Conservation (phyloP, 2,329 filamentous ascomycete genomes). For the Botrytis galanthina region DNA sequence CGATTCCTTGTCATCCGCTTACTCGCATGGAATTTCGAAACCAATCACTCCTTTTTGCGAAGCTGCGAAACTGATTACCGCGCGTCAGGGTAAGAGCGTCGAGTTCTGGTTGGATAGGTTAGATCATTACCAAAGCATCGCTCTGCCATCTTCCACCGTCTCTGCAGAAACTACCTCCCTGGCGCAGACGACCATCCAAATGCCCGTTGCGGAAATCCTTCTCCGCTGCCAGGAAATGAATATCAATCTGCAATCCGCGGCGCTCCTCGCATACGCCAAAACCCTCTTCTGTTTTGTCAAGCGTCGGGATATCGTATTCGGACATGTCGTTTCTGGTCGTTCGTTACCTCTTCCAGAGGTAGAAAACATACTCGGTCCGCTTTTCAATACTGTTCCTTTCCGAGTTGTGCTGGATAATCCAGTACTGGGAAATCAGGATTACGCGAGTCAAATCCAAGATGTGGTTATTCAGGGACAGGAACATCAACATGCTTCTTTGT, state of each 20-base stretch:
- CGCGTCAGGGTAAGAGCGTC: background rate
- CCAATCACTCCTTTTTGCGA: background rate
- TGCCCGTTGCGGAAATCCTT: background rate
- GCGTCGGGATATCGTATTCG: constrained; percentile 48
- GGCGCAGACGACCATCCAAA: background rate
- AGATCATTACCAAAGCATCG: background rate
- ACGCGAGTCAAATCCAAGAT: constrained; percentile 6
- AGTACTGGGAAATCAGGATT: constrained; percentile 19
- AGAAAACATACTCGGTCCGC: constrained; percentile 38
- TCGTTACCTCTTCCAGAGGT: constrained; percentile 38
- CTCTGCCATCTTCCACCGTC: background rate
- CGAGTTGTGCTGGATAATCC: constrained; percentile 34
- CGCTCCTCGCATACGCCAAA: constrained; percentile 9
- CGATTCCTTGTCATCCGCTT: background rate
- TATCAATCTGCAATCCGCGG: constrained; percentile 3
- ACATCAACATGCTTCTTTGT: constrained; percentile 15
- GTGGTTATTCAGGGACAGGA: background rate
- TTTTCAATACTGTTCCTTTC: constrained; percentile 18
- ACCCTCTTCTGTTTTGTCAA: constrained; percentile 8
- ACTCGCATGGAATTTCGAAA: background rate
- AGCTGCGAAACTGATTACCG: constrained; percentile 3
- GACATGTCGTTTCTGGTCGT: constrained; percentile 41
- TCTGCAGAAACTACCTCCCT: background rate
- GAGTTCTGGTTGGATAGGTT: constrained; percentile 2
- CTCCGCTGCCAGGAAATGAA: constrained; percentile 5